phyloP scores from a whole-genome alignment of 768 basidiomycete genomes.

The Suillus tomentosus region DNA sequence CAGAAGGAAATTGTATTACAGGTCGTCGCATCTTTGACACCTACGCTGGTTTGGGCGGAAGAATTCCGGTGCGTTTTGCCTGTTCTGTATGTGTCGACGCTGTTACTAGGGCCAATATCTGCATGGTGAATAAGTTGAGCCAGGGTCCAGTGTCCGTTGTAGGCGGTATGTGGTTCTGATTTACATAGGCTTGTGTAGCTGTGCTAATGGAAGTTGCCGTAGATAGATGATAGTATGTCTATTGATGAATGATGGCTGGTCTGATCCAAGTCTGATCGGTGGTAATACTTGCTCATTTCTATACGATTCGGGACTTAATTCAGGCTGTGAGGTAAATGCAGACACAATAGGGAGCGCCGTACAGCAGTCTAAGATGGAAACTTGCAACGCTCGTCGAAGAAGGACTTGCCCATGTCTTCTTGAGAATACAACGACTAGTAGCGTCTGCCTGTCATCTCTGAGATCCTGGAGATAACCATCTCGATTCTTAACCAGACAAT shows the following conservation, averaged over 20 bases:
- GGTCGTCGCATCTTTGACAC: constrained; percentile 20
- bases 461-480: constrained; percentile 27
- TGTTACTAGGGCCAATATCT: not conserved
- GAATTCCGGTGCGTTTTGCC: constrained; percentile 28
- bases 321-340: constrained; percentile 22
- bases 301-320: constrained; percentile 36
- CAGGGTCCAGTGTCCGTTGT: not conserved
- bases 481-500: constrained; percentile 18
- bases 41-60: constrained; percentile 27
- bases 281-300: not conserved
- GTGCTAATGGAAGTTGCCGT: not conserved
- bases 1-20: constrained; percentile 30
- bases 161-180: constrained; percentile 7
- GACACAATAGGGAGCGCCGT: not conserved
- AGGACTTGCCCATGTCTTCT: constrained; percentile 25
- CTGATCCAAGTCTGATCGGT: not conserved
- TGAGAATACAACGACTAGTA: constrained; percentile 28
- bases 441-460: constrained; percentile 28
- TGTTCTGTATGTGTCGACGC: not conserved
- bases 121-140: not conserved
- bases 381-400: constrained; percentile 24
- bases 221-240: not conserved
- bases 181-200: not conserved
- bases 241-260: not conserved
- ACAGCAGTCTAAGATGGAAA: constrained; percentile 24